phyloP scores from a whole-genome alignment of 1,284 basidiomycete genomes.

The Malassezia sp. region DNA sequence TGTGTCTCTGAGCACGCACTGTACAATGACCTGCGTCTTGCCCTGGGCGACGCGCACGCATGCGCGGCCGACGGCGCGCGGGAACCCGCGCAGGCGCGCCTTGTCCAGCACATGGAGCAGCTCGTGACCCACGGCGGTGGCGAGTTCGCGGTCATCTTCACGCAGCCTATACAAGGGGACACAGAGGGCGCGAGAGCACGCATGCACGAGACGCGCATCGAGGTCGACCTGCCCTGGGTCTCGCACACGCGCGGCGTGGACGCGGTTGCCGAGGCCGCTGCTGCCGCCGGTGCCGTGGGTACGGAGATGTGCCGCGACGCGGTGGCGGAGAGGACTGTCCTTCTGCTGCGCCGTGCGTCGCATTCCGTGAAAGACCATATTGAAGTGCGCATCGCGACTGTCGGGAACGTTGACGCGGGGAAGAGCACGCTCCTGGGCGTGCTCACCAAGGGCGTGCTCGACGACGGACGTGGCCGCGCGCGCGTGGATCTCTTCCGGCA shows the following conservation, averaged over 20 bases:
- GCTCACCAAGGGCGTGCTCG: constrained; percentile 61
- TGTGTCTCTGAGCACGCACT: too few relatives aligned
- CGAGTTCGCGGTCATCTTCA: background rate
- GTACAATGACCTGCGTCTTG: too few relatives aligned
- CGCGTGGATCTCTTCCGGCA: constrained; percentile 87
- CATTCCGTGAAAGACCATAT: constrained; percentile 43
- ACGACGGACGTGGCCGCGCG: constrained; percentile 87
- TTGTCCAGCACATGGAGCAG: background rate
- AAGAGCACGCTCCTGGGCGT: constrained; percentile 89
- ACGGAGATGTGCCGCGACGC: background rate
- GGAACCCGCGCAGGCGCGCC: too few relatives aligned
- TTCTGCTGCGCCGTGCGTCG: constrained; percentile 12
- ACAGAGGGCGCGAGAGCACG: too few relatives aligned
- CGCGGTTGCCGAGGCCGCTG: background rate
- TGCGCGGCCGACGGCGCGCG: too few relatives aligned
- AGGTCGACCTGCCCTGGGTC: background rate
- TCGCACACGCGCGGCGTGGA: background rate
- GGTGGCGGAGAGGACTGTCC: constrained; percentile 18
- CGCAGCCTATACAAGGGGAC: background rate
- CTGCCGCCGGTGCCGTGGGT: background rate
- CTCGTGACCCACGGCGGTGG: background rate
- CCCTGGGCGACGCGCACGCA: too few relatives aligned
- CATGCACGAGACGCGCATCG: background rate
- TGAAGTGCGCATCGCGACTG: constrained; percentile 86
- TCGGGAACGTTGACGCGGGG: constrained; percentile 75